Evolutionary conservation across 73 alveolate genomes (phyloP).

Genomic region (Durusdinium trenchii): DNA sequence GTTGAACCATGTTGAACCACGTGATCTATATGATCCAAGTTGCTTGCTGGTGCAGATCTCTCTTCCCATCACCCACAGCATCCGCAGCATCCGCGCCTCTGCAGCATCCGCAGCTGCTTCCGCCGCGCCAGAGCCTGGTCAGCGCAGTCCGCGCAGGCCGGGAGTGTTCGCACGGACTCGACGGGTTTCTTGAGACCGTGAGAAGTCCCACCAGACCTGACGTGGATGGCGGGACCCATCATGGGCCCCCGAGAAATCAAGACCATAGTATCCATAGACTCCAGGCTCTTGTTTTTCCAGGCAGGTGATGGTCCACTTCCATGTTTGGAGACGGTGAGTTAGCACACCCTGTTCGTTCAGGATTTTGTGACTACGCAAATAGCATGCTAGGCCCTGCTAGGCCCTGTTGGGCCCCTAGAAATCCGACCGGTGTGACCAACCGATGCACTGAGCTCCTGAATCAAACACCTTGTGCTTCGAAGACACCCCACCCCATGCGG

Average conservation of each 20-base stretch:
- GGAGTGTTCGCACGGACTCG: neutral
- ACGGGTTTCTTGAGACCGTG: neutral
- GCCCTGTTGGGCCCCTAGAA: too few species aligned
- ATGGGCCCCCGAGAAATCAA: neutral
- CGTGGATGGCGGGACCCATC: neutral
- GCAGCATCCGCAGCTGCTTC: slow-evolving; percentile 58
- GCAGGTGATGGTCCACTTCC: neutral
- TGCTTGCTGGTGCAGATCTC: neutral
- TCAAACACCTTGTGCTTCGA: too few species aligned
- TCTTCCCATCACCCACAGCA: neutral
- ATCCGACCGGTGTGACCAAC: too few species aligned
- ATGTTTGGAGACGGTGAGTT: too few species aligned
- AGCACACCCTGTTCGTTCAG: too few species aligned
- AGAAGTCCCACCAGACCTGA: neutral
- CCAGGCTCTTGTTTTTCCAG: neutral
- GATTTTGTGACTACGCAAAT: too few species aligned
- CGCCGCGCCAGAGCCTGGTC: slow-evolving; percentile 54
- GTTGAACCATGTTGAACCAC: too few species aligned
- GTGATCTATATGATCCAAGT: neutral
- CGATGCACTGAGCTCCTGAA: too few species aligned
- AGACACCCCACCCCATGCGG: too few species aligned
- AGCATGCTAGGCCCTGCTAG: too few species aligned
- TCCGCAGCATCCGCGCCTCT: neutral
- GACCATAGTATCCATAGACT: neutral
- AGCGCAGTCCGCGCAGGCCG: neutral